Evolutionary conservation across 805 yeast genomes (phyloP).

Genomic region (Yamadazyma philogaea): DNA sequence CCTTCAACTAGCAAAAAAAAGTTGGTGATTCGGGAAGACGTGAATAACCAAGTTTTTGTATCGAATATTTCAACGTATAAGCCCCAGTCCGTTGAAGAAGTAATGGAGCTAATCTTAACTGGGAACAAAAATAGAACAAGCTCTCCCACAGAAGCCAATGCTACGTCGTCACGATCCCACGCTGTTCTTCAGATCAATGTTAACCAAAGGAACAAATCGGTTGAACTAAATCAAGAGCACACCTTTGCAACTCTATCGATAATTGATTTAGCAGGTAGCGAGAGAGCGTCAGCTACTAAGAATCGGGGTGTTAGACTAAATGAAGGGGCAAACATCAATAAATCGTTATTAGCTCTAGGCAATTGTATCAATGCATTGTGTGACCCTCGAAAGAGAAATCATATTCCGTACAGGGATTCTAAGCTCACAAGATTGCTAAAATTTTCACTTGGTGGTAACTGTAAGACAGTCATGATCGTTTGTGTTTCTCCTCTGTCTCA

Average conservation of each 20-base stretch:
- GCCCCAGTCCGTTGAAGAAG: conserved; percentile 64
- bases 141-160: conserved; percentile 88
- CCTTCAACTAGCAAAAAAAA: conserved; percentile 49
- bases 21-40: conserved; percentile 69
- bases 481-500: conserved; percentile 83
- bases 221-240: conserved; percentile 63
- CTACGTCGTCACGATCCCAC: conserved; percentile 88
- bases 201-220: conserved; percentile 54
- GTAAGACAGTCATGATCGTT: conserved; percentile 94
- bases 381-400: conserved; percentile 61
- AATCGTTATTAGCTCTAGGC: conserved; percentile 83
- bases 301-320: conserved; percentile 77
- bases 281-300: conserved; percentile 85
- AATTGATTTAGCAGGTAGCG: conserved; percentile 93
- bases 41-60: conserved; percentile 61
- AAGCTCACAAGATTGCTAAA: conserved; percentile 83
- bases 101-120: conserved; percentile 67
- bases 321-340: conserved; percentile 93
- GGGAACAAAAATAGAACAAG: conserved; percentile 79
- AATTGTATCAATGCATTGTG: conserved; percentile 92
- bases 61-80: conserved; percentile 63
- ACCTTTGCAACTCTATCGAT: conserved; percentile 78
- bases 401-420: conserved; percentile 89
- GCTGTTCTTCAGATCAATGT: conserved; percentile 86
- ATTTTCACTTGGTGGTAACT: conserved; percentile 89